Conservation (phyloP, 2,329 filamentous ascomycete genomes). For the Thelonectria discophora region DNA sequence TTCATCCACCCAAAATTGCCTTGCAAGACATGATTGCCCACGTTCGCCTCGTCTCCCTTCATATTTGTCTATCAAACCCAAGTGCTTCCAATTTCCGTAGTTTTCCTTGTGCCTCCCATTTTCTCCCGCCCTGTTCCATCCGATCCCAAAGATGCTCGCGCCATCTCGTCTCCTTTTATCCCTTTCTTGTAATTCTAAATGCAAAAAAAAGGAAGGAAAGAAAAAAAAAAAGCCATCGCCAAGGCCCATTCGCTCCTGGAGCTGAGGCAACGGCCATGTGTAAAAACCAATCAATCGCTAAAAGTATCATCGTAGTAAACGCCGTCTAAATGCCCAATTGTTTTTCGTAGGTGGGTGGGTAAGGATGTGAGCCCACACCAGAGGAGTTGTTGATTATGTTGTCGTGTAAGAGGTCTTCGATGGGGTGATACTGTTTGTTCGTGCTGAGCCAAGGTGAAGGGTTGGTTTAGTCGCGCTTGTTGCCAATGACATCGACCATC, state of each 20-base stretch:
- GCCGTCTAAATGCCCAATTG: conserved; percentile 31
- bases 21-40: conserved; percentile 26
- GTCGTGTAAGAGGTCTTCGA: conserved; percentile 11
- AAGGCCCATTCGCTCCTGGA: conserved; percentile 24
- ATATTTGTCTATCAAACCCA: conserved; percentile 8
- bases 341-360: conserved; percentile 16
- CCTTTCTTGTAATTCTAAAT: conserved; percentile 1
- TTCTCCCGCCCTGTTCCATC: neutral
- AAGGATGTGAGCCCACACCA: conserved; percentile 18
- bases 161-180: conserved; percentile 25
- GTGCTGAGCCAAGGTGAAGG: conserved; percentile 5
- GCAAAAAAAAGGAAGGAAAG: conserved; percentile 4
- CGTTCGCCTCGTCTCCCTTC: conserved; percentile 18
- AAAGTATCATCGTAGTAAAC: conserved; percentile 28
- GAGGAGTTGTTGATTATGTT: conserved; percentile 23
- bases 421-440: neutral
- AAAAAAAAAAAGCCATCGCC: conserved; percentile 29
- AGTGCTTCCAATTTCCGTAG: conserved; percentile 6
- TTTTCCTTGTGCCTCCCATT: conserved; percentile 3
- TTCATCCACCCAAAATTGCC: conserved; percentile 19
- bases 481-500: conserved; percentile 59
- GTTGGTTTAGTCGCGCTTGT: conserved; percentile 37
- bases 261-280: conserved; percentile 13
- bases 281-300: conserved; percentile 13
- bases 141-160: conserved; percentile 12